Base-by-base conservation (phyloP, 371 early-diverging fungal genomes). In the Lichtheimia ramosa region DNA sequence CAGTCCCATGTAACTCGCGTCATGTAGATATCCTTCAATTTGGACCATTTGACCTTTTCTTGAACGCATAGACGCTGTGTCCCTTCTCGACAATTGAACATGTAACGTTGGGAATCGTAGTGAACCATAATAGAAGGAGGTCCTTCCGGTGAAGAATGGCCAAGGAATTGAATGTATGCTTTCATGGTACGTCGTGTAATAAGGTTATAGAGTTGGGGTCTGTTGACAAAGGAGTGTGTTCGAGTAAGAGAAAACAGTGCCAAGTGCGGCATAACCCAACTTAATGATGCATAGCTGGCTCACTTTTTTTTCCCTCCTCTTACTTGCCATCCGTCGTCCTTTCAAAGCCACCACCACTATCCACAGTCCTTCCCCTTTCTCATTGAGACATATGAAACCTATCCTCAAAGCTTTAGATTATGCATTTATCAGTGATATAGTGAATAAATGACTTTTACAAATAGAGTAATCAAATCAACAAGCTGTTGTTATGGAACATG, bases 81-180 rank as follows among this genome's bases (percentile, higher is more conserved):
- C 7, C 96, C 95, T 69, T 98, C 98, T 46, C 93, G 85, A 71
- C 96, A 96, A 75, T 96, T 96, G 83, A 98, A 92, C 66, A 98
- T 74, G 65, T 96, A 96, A 10, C 95, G 86, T 43, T 88, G 86
- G 13, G 76, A 65, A 59, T 93, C 92, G 66, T 94, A 92, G 58
- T 89, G 88, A 16, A 94, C 70, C 59, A 96, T 66, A 15, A 96
- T 69, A 23, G 91, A 83, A 2, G 96, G 89, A 5, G 87, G 71
- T n/a, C 85, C 78, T 65, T 88, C 90, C 20, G 83, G 69, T 20
- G 87, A 85, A 55, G 83, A 81, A 34, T 90, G 84, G 43, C 89
- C 90, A 40, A 96, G 61, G 43, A 96, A 69, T 65, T 91, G 93
- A 34, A 93, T 71, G 59, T 77, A 81, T 59, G 86, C 88, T 67